These are phyloP conservation scores for Colletotrichum sojae DNA, from an alignment of 2,329 filamentous ascomycete genomes.

Conservation along the genomic window DNA sequence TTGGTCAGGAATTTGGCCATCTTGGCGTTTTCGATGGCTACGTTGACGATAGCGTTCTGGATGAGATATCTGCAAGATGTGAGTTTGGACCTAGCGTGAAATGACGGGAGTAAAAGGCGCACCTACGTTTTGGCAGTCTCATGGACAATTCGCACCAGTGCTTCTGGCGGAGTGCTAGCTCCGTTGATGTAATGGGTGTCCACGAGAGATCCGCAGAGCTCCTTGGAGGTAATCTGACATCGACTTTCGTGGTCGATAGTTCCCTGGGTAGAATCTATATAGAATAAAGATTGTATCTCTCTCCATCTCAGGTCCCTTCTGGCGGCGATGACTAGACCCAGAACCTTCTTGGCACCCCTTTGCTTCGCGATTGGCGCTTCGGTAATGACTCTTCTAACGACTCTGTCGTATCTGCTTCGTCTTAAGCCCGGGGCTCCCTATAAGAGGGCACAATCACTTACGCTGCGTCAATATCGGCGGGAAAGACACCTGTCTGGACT, in stretches of 20 bases:
- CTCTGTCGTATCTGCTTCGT: neutral
- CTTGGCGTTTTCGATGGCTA: neutral
- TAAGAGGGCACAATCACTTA: neutral
- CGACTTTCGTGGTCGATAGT: neutral
- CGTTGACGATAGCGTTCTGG: neutral
- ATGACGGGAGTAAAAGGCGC: neutral
- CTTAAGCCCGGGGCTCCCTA: neutral
- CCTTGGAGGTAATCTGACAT: neutral
- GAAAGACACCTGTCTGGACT: neutral
- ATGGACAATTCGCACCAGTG: neutral
- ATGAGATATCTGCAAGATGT: neutral
- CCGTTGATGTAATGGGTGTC: neutral
- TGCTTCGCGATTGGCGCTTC: neutral
- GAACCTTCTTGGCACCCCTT: neutral
- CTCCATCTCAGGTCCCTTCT: slow-evolving; percentile 3
- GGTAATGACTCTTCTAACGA: neutral
- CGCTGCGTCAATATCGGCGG: neutral
- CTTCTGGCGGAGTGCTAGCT: neutral
- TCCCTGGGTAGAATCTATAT: neutral
- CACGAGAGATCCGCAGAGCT: slow-evolving; percentile 1
- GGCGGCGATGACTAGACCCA: neutral
- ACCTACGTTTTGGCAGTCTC: slow-evolving; percentile 1
- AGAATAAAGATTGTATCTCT: slow-evolving; percentile 8
- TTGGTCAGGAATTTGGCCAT: neutral
- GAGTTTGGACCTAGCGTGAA: neutral